Conservation (phyloP, 148 eudicot species). For the Chenopodium suecicum region DNA sequence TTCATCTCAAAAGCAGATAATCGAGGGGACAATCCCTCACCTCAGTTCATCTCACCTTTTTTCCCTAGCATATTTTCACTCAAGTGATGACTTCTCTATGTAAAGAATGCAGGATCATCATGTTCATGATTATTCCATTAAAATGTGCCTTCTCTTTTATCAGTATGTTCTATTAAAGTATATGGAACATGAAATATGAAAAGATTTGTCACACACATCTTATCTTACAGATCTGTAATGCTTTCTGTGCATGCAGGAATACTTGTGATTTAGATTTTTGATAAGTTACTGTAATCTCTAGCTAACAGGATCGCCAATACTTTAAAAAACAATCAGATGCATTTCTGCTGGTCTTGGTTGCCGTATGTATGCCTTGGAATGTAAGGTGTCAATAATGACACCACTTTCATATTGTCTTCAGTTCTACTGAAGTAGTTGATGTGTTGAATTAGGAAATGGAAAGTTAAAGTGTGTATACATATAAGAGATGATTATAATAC, state of each 20-base stretch:
- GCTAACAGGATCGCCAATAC: neutral
- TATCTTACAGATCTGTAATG: neutral
- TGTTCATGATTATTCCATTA: neutral
- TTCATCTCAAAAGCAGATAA: neutral
- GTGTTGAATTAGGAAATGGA: neutral
- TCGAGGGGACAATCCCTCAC: neutral
- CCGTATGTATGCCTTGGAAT: neutral
- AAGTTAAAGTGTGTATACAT: neutral
- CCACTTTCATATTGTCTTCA: neutral
- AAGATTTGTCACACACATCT: neutral
- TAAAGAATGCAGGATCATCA: no score
- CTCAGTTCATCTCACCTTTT: neutral
- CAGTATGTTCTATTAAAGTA: neutral
- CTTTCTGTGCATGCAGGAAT: neutral
- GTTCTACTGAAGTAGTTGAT: neutral
- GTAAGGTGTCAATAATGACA: neutral
- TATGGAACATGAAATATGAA: neutral
- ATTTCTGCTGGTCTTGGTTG: neutral
- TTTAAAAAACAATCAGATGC: neutral
- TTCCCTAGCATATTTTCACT: neutral
- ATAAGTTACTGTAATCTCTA: neutral
- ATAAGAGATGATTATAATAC: neutral
- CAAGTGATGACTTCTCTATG: neutral
- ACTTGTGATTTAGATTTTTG: neutral
- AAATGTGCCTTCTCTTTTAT: neutral